Percentiles rank a stretch among this genome's conserved stretches.
Conservation (phyloP, 140 eudicot genomes). For the Erigeron philadelphicus region DNA sequence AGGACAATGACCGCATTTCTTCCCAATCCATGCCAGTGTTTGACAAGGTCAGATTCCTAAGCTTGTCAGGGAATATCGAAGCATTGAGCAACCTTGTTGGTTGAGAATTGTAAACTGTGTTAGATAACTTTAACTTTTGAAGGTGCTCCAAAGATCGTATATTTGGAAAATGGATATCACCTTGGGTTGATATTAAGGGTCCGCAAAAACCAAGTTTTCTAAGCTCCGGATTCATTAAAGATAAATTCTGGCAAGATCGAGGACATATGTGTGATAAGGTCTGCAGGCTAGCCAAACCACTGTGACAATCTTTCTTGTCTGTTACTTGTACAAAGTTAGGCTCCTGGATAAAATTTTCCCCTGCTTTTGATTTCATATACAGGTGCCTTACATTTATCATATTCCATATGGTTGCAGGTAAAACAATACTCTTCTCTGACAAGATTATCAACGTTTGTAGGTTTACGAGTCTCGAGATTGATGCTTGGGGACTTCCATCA, state of each 20-base stretch:
- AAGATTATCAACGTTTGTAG: conserved; percentile 29
- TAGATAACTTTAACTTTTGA: conserved; percentile 17
- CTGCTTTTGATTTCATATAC: conserved; percentile 19
- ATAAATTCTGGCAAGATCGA: conserved; percentile 16
- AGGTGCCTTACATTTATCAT: conserved; percentile 43
- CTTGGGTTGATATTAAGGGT: conserved; percentile 22
- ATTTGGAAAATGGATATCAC: conserved; percentile 21
- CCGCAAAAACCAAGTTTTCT: conserved; percentile 34
- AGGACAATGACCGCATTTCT: conserved; percentile 24
- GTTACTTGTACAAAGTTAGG: not conserved
- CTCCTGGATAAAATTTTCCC: conserved; percentile 17
- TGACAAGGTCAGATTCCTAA: conserved; percentile 29
- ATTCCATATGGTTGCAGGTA: conserved; percentile 32
- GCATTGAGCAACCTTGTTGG: conserved; percentile 1
- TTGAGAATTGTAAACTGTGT: not conserved
- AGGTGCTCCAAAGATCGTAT: conserved; percentile 9
- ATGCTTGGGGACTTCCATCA: conserved; percentile 28
- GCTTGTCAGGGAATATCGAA: conserved; percentile 25
- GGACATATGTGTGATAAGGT: conserved; percentile 31
- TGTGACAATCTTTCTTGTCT: conserved; percentile 2
- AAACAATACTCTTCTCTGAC: conserved; percentile 15
- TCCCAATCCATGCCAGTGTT: conserved; percentile 36
- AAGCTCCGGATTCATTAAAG: conserved; percentile 24
- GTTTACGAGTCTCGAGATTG: conserved; percentile 30
- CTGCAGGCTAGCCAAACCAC: conserved; percentile 24